phyloP scores from a whole-genome alignment of 768 basidiomycete genomes.

The Lentinus brumalis region DNA sequence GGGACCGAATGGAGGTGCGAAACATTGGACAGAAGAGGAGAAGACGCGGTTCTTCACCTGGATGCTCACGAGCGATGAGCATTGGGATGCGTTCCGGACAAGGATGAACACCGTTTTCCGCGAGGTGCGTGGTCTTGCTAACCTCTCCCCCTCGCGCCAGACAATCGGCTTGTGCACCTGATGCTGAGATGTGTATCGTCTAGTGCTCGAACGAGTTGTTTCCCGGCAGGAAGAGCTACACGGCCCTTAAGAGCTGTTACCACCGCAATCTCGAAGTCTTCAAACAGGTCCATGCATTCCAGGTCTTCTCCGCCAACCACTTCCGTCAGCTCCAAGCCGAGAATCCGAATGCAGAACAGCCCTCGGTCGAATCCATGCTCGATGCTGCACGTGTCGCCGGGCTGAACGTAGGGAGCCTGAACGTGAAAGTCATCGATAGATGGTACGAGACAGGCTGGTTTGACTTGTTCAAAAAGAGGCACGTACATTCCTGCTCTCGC shows the following conservation, averaged over 20 bases:
- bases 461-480: slow-evolving; percentile 70
- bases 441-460: slow-evolving; percentile 84
- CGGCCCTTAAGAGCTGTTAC: slow-evolving; percentile 83
- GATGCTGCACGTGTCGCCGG: slow-evolving; percentile 64
- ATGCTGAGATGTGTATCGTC: background rate
- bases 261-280: slow-evolving; percentile 85
- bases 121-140: slow-evolving; percentile 48
- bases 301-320: slow-evolving; percentile 49
- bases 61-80: slow-evolving; percentile 79
- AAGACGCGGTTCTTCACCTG: slow-evolving; percentile 77
- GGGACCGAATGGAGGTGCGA: slow-evolving; percentile 52
- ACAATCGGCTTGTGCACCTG: background rate
- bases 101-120: slow-evolving; percentile 84
- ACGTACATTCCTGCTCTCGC: slow-evolving; percentile 10
- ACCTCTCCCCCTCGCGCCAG: background rate
- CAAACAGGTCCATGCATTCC: slow-evolving; percentile 79
- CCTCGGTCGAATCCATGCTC: slow-evolving; percentile 74
- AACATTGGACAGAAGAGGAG: slow-evolving; percentile 86
- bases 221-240: slow-evolving; percentile 76
- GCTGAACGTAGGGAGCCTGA: slow-evolving; percentile 74
- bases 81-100: slow-evolving; percentile 76
- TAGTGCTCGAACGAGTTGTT: slow-evolving; percentile 76
- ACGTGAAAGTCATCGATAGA: slow-evolving; percentile 72
- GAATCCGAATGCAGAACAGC: slow-evolving; percentile 36
- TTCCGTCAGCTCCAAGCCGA: slow-evolving; percentile 26